These are phyloP conservation scores for Imleria badia DNA, from an alignment of 768 basidiomycete species.

Conservation along the genomic window DNA sequence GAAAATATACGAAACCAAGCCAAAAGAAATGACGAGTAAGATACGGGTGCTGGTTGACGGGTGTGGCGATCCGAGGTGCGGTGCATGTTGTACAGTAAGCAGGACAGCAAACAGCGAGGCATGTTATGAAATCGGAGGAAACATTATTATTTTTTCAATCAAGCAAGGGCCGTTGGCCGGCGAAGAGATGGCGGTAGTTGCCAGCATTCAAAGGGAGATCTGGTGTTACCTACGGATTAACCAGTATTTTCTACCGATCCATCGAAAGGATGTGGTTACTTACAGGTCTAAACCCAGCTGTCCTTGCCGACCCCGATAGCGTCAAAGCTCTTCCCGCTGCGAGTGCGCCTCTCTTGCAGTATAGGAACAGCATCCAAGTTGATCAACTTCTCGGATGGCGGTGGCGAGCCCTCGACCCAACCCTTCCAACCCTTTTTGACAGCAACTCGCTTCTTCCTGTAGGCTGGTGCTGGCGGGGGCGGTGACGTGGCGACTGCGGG, in stretches of 20 bases:
- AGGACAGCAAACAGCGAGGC: slow-evolving; percentile 16
- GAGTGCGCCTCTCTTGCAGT: slow-evolving; percentile 71
- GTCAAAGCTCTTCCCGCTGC: slow-evolving; percentile 84
- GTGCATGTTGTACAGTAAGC: slow-evolving; percentile 28
- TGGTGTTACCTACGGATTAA: slow-evolving; percentile 6
- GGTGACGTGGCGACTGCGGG: slow-evolving; percentile 20
- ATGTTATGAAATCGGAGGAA: slow-evolving; percentile 7
- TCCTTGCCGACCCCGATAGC: slow-evolving; percentile 77
- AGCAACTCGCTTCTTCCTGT: slow-evolving; percentile 60
- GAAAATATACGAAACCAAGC: slow-evolving; percentile 24
- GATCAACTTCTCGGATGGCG: slow-evolving; percentile 77
- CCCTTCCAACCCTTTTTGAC: slow-evolving; percentile 88
- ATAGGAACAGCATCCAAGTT: slow-evolving; percentile 73
- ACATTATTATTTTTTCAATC: slow-evolving; percentile 9
- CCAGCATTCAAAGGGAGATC: slow-evolving; percentile 1
- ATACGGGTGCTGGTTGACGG: slow-evolving; percentile 16
- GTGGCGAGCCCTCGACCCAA: slow-evolving; percentile 85
- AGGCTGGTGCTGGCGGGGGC: slow-evolving; percentile 31
- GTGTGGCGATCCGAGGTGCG: slow-evolving; percentile 18
- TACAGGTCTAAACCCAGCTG: slow-evolving; percentile 65
- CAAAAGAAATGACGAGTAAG: slow-evolving; percentile 18
- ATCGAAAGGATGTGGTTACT: slow-evolving; percentile 32
- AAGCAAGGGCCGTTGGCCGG: not conserved
- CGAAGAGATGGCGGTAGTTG: not conserved
- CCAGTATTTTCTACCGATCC: slow-evolving; percentile 54